Evolutionary conservation across 2,329 filamentous ascomycete genomes (phyloP).

Genomic region (Sclerotinia subarctica): DNA sequence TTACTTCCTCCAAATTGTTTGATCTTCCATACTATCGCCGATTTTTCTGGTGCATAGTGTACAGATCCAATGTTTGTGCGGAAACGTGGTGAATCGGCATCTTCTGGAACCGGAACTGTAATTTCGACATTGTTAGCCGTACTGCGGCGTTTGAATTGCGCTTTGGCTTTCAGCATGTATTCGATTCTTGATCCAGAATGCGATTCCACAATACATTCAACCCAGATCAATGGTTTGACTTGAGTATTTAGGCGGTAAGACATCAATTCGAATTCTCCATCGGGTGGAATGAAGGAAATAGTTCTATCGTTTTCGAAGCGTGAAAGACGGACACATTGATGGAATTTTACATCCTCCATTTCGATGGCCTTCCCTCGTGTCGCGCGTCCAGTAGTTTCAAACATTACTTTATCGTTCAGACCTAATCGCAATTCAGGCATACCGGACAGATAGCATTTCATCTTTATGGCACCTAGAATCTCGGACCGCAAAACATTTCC

Average conservation of each 20-base stretch:
- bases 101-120: constrained; percentile 92
- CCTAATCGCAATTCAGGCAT: constrained; percentile 96
- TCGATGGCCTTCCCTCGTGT: constrained; percentile 96
- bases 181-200: constrained; percentile 95
- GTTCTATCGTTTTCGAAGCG: constrained; percentile 98
- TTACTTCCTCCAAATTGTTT: constrained; percentile 99
- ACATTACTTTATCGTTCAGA: constrained; percentile 99
- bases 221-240: constrained; percentile 98
- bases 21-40: constrained; percentile 99
- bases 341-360: constrained; percentile 99
- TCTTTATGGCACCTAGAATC: constrained; percentile 95
- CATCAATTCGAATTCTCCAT: constrained; percentile 99
- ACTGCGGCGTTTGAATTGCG: constrained; percentile 95
- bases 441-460: constrained; percentile 98
- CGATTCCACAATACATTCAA: constrained; percentile 94
- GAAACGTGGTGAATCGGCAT: constrained; percentile 94
- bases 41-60: constrained; percentile 96
- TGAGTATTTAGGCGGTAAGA: constrained; percentile 98
- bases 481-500: constrained; percentile 95
- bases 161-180: constrained; percentile 98
- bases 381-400: constrained; percentile 91
- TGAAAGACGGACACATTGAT: constrained; percentile 93
- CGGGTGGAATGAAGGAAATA: constrained; percentile 97
- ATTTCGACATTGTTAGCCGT: constrained; percentile 99
- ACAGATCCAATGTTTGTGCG: constrained; percentile 96